Conservation (phyloP, 1,284 basidiomycete genomes). For the Pseudozyma thailandica region DNA sequence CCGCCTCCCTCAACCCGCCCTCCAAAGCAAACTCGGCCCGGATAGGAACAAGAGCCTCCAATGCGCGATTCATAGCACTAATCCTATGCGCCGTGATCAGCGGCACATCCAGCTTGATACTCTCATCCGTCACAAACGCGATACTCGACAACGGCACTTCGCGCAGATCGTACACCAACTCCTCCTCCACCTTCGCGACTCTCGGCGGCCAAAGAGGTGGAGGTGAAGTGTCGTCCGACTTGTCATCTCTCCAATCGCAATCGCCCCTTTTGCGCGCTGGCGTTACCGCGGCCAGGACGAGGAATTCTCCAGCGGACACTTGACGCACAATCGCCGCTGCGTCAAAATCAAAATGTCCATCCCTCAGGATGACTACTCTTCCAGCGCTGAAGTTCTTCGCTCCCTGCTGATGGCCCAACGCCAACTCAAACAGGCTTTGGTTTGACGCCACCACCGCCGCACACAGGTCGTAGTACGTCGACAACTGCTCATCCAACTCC, state of each 20-base stretch:
- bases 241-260: constrained; percentile 12
- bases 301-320: constrained; percentile 74
- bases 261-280: constrained; percentile 72
- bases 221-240: background rate
- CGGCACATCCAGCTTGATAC: constrained; percentile 73
- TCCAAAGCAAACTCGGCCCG: constrained; percentile 9
- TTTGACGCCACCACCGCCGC: constrained; percentile 77
- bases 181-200: constrained; percentile 8
- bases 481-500: constrained; percentile 74
- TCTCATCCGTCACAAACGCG: constrained; percentile 77
- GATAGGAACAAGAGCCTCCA: constrained; percentile 32
- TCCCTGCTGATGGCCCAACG: constrained; percentile 75
- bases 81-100: constrained; percentile 72
- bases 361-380: constrained; percentile 83
- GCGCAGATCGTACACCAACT: constrained; percentile 76
- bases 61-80: constrained; percentile 71
- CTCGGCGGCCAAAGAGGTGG: constrained; percentile 43
- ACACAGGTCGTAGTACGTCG: constrained; percentile 81
- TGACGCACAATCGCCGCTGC: constrained; percentile 81
- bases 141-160: constrained; percentile 81
- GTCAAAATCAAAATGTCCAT: constrained; percentile 77
- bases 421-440: constrained; percentile 76
- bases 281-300: constrained; percentile 78
- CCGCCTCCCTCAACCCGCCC: constrained; percentile 67
- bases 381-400: constrained; percentile 78